Base-by-base conservation (phyloP, 495 filamentous ascomycete species). In the Penicillium maclennaniae region DNA sequence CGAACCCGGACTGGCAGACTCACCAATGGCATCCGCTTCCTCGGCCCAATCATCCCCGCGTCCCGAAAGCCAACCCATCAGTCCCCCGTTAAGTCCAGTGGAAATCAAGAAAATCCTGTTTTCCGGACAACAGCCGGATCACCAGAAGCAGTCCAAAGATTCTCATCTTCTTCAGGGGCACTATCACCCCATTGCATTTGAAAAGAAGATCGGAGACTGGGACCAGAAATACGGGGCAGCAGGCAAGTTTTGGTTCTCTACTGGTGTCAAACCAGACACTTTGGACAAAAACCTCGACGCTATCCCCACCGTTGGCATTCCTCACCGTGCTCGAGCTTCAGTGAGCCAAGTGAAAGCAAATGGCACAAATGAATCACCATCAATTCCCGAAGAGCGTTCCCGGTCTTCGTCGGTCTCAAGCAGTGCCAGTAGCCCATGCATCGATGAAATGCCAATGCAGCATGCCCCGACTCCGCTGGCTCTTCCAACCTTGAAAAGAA, bases 191-290 rank as follows among this genome's bases (percentile, higher is more conserved):
- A 69, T 81, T 9, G 53, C 64, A 15, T 82, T 82, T 51, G 73
- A 72, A 56, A 65, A 59, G 37, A 76, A 69, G 43, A 58, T 77
- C 39, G 72, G 61, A 43, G 49, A 70, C 31, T 75, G 75, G 59
- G 73, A 80, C 52, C 65, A 75, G 39, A 83, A 82, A 55, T 83
- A 83, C 64, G 69, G 70, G 37, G 54, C 69, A 26, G 58, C 70
- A 15, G 79, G 79, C 19, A 75, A 75, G 20, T 83, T 82, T 55
- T 73, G 69, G 60, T 79, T 82, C 39, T 58, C 63, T 36, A 37
- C 54, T 26, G 49, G 56, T 15, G 52, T 39, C n/a, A 40, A 46
- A 10, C 26, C 26, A n/a, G 47, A 53, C 3, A 26, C 37, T 2
- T 51, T 49, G 20, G 58, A 56, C 25, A 43, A 43, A 3, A 23